Evolutionary conservation across 192 early-diverging fungal genomes (phyloP).

Genomic region (Piromyces finnis): DNA sequence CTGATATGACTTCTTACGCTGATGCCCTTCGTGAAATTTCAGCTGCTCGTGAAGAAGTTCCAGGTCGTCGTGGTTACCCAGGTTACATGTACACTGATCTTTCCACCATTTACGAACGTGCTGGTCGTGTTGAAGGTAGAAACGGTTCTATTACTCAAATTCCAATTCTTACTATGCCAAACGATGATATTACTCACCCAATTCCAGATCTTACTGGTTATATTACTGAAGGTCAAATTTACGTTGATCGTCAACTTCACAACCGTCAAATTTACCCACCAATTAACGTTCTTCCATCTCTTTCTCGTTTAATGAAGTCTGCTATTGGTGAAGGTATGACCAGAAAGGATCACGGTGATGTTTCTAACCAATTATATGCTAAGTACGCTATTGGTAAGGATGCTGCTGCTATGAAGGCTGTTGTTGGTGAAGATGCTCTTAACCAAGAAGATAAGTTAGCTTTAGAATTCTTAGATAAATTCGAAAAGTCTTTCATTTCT

Average conservation of each 20-base stretch:
- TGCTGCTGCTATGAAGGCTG: conserved; percentile 98
- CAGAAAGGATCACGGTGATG: conserved; percentile 95
- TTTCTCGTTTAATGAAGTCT: conserved; percentile 98
- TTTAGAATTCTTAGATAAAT: conserved; percentile 96
- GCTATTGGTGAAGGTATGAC: conserved; percentile 97
- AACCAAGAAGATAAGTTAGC: conserved; percentile 96
- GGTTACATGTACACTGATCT: conserved; percentile 99
- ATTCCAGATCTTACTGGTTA: conserved; percentile 99
- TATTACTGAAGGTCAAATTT: conserved; percentile 99
- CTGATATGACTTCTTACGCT: conserved; percentile 98
- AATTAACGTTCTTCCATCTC: conserved; percentile 95
- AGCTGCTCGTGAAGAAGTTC: conserved; percentile 97
- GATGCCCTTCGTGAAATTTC: conserved; percentile 99
- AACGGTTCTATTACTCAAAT: conserved; percentile 99
- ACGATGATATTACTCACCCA: conserved; percentile 99
- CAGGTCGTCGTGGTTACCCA: conserved; percentile 96
- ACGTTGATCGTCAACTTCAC: conserved; percentile 92
- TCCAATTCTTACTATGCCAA: conserved; percentile 99
- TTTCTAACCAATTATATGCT: conserved; percentile 97
- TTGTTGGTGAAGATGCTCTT: conserved; percentile 97
- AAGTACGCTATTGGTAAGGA: conserved; percentile 99
- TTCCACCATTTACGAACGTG: conserved; percentile 98
- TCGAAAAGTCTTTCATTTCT: conserved; percentile 91
- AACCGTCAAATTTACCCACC: conserved; percentile 99
- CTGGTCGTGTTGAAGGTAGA: conserved; percentile 88